Evolutionary conservation across 2,329 filamentous ascomycete species (phyloP).

Genomic region (Ascocoryne sarcoides): DNA sequence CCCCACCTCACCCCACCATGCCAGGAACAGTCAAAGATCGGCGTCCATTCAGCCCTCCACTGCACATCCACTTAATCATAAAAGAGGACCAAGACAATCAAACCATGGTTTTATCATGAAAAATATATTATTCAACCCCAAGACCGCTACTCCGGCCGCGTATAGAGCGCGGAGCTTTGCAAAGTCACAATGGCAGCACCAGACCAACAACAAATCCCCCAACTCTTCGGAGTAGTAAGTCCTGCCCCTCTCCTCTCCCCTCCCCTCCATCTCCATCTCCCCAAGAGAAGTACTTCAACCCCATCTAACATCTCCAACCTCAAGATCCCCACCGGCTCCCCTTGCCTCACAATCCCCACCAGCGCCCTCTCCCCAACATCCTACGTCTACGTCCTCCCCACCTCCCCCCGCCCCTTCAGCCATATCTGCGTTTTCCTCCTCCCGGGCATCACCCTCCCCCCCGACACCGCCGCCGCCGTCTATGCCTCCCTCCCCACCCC

Average conservation of each 20-base stretch:
- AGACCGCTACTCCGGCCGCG: not conserved
- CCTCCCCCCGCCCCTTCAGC: conserved; percentile 47
- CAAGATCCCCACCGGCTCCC: conserved; percentile 47
- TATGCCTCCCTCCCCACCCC: conserved; percentile 61
- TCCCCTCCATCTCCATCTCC: not conserved
- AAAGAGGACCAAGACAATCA: not conserved
- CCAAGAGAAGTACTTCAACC: not conserved
- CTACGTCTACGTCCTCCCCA: conserved; percentile 44
- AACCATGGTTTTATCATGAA: not conserved
- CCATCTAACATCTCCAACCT: conserved; percentile 5
- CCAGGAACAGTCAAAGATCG: not conserved
- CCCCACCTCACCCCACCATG: conserved; percentile 1
- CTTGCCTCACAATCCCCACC: conserved; percentile 45
- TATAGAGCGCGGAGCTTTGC: not conserved
- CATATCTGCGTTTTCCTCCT: conserved; percentile 87
- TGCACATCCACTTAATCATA: not conserved
- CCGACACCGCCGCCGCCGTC: conserved; percentile 74
- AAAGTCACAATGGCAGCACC: conserved; percentile 9
- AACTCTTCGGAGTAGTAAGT: conserved; percentile 24
- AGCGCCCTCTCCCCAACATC: conserved; percentile 44
- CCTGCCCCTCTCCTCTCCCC: not conserved
- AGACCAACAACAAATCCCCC: conserved; percentile 15
- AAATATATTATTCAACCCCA: not conserved
- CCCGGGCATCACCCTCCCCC: conserved; percentile 61
- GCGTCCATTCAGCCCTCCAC: not conserved